Percentiles rank a stretch among this genome's conserved stretches.
These are phyloP conservation scores for Colletotrichum gigasporum DNA, from an alignment of 2,329 filamentous ascomycete species.

Conservation along the genomic window DNA sequence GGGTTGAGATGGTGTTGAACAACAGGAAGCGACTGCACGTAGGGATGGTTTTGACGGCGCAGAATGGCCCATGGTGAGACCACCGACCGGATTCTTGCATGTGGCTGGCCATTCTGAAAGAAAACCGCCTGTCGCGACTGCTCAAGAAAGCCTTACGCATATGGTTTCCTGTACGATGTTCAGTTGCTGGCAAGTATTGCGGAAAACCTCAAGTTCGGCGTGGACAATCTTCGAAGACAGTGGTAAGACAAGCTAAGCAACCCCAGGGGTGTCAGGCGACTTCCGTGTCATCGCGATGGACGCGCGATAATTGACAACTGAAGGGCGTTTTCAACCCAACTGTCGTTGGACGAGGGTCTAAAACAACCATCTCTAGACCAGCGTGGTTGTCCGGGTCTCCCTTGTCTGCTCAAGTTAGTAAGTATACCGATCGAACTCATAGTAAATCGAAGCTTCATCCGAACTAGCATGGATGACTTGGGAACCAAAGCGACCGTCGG, in stretches of 20 bases:
- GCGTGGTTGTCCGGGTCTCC: too few relatives aligned
- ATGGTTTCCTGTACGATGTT: neutral
- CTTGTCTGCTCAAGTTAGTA: too few relatives aligned
- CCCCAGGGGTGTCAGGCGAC: too few relatives aligned
- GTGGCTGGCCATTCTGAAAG: neutral
- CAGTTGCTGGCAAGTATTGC: too few relatives aligned
- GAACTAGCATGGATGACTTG: conserved; percentile 3
- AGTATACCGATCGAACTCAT: neutral
- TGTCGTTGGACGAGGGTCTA: too few relatives aligned
- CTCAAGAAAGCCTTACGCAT: neutral
- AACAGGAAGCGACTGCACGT: neutral
- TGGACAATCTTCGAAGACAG: too few relatives aligned
- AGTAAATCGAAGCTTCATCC: neutral
- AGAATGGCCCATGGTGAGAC: neutral
- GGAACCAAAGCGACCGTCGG: neutral
- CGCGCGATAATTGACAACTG: too few relatives aligned
- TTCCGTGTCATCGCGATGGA: too few relatives aligned
- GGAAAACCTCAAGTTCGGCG: too few relatives aligned
- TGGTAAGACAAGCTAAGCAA: too few relatives aligned
- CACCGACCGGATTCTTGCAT: neutral
- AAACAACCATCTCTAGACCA: too few relatives aligned
- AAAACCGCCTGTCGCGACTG: neutral
- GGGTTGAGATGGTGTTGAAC: neutral
- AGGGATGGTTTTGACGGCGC: neutral
- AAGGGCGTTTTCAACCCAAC: too few relatives aligned